A percentile compares a stretch with the other conserved stretches of the same genome.
These are phyloP conservation scores for Calocybe indica DNA, from an alignment of 768 basidiomycete genomes.

Conservation along the genomic window DNA sequence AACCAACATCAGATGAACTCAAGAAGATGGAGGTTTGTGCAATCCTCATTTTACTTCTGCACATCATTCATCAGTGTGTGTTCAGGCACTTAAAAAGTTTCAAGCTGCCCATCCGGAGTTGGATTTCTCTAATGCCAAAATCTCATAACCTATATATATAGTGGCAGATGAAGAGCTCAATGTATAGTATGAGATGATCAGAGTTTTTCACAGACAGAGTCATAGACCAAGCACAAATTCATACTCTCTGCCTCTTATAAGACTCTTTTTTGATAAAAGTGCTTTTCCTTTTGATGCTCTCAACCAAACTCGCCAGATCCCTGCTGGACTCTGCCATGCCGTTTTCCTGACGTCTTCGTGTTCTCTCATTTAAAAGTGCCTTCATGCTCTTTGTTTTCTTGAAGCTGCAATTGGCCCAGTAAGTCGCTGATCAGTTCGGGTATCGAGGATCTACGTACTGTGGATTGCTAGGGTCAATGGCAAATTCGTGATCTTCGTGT, in stretches of 20 bases:
- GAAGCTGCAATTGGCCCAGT: conserved; percentile 47
- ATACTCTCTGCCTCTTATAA: no score
- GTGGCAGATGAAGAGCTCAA: no score
- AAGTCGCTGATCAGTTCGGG: neutral
- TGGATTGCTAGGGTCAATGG: conserved; percentile 94
- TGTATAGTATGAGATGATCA: conserved; percentile 3
- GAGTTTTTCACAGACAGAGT: neutral
- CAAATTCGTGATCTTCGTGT: conserved; percentile 87
- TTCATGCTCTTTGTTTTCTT: conserved; percentile 91
- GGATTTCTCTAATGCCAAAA: conserved; percentile 90
- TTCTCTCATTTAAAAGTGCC: conserved; percentile 68
- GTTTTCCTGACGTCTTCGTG: conserved; percentile 29
- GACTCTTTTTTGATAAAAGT: no score
- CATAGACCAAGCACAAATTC: no score
- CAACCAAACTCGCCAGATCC: conserved; percentile 64
- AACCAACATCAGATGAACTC: conserved; percentile 90
- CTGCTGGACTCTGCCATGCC: conserved; percentile 13
- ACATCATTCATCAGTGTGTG: conserved; percentile 3
- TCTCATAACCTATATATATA: conserved; percentile 40
- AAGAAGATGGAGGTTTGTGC: conserved; percentile 80
- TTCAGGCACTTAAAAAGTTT: conserved; percentile 80
- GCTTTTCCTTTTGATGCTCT: conserved; percentile 84
- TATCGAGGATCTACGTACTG: conserved; percentile 50
- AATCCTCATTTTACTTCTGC: neutral
- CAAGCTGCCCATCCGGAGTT: conserved; percentile 88